Percentiles rank a stretch among this genome's conserved stretches.
These are phyloP conservation scores for Peronospora destructor DNA, from an alignment of 352 stramenopile species.

Conservation along the genomic window DNA sequence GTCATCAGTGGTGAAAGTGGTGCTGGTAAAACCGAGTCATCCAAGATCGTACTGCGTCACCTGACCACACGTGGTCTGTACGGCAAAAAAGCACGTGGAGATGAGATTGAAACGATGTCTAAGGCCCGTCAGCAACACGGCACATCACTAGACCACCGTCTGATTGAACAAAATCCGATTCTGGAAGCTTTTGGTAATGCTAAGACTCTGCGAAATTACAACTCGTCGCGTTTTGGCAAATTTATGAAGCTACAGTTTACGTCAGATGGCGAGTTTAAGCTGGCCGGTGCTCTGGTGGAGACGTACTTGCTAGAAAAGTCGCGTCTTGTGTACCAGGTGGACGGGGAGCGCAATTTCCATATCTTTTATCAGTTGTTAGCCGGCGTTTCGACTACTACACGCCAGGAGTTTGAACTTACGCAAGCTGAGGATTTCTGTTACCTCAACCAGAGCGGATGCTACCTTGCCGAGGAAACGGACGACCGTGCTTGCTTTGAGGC, in stretches of 20 bases:
- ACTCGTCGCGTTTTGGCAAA: conserved; percentile 93
- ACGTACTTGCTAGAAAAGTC: conserved; percentile 87
- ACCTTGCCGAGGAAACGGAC: conserved; percentile 87
- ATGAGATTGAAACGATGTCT: conserved; percentile 61
- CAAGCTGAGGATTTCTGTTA: conserved; percentile 88
- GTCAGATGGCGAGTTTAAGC: conserved; percentile 70
- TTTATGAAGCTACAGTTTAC: conserved; percentile 95
- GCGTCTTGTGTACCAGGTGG: conserved; percentile 82
- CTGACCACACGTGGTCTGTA: conserved; percentile 82
- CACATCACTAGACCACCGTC: conserved; percentile 66
- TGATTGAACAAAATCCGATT: conserved; percentile 91
- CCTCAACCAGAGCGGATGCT: conserved; percentile 91
- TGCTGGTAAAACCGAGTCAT: conserved; percentile 87
- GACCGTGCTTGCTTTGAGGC: conserved; percentile 79
- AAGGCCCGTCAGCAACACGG: conserved; percentile 45
- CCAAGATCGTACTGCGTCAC: conserved; percentile 87
- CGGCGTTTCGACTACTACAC: conserved; percentile 45
- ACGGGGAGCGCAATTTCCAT: conserved; percentile 92
- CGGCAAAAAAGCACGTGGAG: conserved; percentile 69
- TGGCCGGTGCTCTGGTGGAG: conserved; percentile 81
- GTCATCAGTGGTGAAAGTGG: conserved; percentile 84
- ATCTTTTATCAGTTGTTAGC: conserved; percentile 92
- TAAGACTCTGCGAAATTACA: conserved; percentile 92
- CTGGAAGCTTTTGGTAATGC: conserved; percentile 94
- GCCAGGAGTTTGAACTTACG: conserved; percentile 59